A percentile compares a stretch with the other conserved stretches of the same genome.
Evolutionary conservation across 164 flowering plant genomes (phyloP).

Genomic region (Litsea cubeba): DNA sequence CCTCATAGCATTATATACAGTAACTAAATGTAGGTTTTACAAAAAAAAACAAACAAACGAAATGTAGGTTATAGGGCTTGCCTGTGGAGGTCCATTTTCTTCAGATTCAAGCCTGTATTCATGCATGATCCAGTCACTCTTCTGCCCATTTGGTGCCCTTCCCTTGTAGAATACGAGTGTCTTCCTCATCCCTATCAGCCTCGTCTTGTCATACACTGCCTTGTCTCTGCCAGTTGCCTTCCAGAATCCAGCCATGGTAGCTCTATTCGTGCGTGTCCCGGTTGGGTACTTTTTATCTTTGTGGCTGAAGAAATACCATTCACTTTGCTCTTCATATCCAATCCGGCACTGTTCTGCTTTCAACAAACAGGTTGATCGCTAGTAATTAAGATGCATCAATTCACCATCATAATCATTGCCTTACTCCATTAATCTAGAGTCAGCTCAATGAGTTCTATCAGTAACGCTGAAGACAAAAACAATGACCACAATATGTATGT

Average conservation of each 20-base stretch:
- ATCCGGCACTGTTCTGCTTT: slow-evolving; percentile 65
- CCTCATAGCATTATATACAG: neutral
- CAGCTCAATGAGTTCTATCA: too few relatives aligned
- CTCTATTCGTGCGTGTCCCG: slow-evolving; percentile 83
- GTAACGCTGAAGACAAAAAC: too few relatives aligned
- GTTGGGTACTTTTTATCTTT: slow-evolving; percentile 94
- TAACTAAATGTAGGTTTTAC: neutral
- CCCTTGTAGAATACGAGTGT: slow-evolving; percentile 92
- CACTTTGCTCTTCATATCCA: slow-evolving; percentile 81
- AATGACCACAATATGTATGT: too few relatives aligned
- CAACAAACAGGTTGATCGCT: neutral
- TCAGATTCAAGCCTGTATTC: slow-evolving; percentile 81
- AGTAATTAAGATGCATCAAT: too few relatives aligned
- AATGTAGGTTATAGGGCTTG: slow-evolving; percentile 20
- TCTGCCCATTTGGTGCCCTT: slow-evolving; percentile 89
- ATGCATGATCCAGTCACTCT: slow-evolving; percentile 93
- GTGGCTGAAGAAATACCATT: slow-evolving; percentile 92
- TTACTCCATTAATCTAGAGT: too few relatives aligned
- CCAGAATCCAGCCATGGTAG: slow-evolving; percentile 90
- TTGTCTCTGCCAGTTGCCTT: slow-evolving; percentile 91
- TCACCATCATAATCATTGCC: too few relatives aligned
- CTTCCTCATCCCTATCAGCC: slow-evolving; percentile 88
- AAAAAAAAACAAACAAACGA: too few relatives aligned
- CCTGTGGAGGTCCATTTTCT: slow-evolving; percentile 87
- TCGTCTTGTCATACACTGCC: slow-evolving; percentile 63